These are phyloP conservation scores for Glutinoglossum americanum DNA, from an alignment of 495 filamentous ascomycete species.

Conservation along the genomic window DNA sequence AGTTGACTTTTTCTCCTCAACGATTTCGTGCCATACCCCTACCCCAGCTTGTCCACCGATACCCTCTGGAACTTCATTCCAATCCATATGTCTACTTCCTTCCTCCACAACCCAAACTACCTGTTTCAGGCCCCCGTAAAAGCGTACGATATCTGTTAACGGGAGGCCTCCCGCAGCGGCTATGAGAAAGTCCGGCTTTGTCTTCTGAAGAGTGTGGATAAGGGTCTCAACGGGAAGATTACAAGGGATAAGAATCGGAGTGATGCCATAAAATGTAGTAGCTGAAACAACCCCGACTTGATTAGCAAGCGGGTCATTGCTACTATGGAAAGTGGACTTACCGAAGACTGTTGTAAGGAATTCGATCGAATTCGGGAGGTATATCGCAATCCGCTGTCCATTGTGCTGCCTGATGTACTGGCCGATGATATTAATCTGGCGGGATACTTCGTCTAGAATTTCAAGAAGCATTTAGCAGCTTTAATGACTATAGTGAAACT, in stretches of 20 bases:
- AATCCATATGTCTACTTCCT: conserved; percentile 81
- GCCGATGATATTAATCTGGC: conserved; percentile 76
- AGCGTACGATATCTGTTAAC: conserved; percentile 44
- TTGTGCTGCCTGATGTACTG: conserved; percentile 42
- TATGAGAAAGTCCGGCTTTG: conserved; percentile 58
- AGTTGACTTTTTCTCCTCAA: conserved; percentile 35
- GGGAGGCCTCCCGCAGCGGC: conserved; percentile 77
- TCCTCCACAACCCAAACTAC: conserved; percentile 87
- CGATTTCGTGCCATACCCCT: conserved; percentile 69
- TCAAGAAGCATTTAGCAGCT: conserved; percentile 1
- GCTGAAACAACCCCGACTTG: no score
- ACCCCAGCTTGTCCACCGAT: conserved; percentile 51
- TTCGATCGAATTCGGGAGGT: conserved; percentile 84
- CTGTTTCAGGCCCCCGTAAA: conserved; percentile 46
- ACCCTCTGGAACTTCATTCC: conserved; percentile 58
- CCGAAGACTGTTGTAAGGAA: conserved; percentile 52
- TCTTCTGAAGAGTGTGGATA: conserved; percentile 43
- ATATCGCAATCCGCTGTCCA: conserved; percentile 66
- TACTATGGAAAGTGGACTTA: conserved; percentile 13
- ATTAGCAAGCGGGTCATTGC: background rate
- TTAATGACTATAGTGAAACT: background rate
- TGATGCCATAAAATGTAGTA: conserved; percentile 61
- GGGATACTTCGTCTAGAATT: conserved; percentile 38
- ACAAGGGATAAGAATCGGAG: conserved; percentile 65
- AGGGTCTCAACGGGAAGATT: conserved; percentile 43